These are phyloP conservation scores for Rhizopogon salebrosus DNA, from an alignment of 768 basidiomycete species.

Conservation along the genomic window DNA sequence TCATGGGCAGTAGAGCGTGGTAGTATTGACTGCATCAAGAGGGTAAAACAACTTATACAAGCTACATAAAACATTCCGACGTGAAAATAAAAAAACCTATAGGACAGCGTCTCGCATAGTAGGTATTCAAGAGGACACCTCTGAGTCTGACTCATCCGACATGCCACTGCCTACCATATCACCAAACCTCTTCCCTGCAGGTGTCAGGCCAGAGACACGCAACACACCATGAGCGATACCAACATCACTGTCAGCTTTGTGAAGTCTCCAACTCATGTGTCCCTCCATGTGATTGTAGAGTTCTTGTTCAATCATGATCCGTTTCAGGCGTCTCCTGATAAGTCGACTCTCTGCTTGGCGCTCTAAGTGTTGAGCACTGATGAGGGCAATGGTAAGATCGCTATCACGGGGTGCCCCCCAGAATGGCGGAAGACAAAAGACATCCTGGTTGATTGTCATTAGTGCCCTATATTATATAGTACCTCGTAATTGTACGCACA, in stretches of 20 bases:
- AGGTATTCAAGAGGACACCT: too few species aligned
- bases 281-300: neutral
- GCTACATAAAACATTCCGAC: too few species aligned
- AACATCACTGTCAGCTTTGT: slow-evolving; percentile 5
- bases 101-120: too few species aligned
- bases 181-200: neutral
- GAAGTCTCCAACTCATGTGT: neutral
- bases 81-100: too few species aligned
- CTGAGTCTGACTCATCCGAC: neutral
- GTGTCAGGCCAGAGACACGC: neutral
- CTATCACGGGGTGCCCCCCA: neutral
- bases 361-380: neutral
- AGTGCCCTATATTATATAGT: too few species aligned
- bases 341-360: neutral
- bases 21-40: too few species aligned
- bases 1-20: too few species aligned
- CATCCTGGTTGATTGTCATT: neutral
- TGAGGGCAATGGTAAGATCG: neutral
- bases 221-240: neutral
- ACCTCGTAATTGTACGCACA: too few species aligned
- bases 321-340: neutral
- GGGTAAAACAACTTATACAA: too few species aligned
- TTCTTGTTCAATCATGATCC: slow-evolving; percentile 6
- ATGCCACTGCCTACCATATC: neutral
- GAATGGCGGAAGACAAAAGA: neutral